These are phyloP conservation scores for Juglanconis sp. DNA, from an alignment of 2,329 filamentous ascomycete genomes.

Conservation along the genomic window DNA sequence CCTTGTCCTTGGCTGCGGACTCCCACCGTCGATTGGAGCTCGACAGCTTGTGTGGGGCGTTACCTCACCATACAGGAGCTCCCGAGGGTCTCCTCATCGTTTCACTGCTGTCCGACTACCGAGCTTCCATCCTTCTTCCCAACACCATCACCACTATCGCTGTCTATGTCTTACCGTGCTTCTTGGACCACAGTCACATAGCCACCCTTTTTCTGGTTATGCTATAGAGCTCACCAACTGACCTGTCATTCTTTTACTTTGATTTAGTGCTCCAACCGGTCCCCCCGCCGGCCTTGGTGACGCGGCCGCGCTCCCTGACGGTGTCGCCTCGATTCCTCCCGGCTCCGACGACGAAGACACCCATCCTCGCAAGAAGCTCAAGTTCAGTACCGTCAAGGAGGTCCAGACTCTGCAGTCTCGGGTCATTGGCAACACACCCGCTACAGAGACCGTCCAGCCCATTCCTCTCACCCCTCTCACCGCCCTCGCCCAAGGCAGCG, in stretches of 20 bases:
- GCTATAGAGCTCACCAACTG: not conserved
- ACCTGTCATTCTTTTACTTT: conserved; percentile 1
- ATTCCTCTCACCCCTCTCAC: not conserved
- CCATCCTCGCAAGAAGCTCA: not conserved
- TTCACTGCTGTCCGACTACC: too few species aligned
- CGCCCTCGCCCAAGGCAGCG: not conserved
- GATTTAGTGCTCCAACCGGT: not conserved
- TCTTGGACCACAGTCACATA: not conserved
- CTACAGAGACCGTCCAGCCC: not conserved
- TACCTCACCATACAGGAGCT: too few species aligned
- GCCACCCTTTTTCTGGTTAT: not conserved
- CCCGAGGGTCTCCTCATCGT: too few species aligned
- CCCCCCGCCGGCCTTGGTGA: not conserved
- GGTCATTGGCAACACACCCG: too few species aligned
- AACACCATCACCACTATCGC: not conserved
- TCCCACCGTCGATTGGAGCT: not conserved
- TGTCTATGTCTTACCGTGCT: not conserved
- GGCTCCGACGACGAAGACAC: not conserved
- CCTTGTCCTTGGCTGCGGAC: not conserved
- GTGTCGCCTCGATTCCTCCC: not conserved
- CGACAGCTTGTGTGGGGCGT: too few species aligned
- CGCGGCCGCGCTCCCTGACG: not conserved
- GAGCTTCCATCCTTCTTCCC: too few species aligned
- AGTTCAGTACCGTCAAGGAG: not conserved
- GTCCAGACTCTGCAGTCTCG: too few species aligned